Evolutionary conservation across 2,329 filamentous ascomycete species (phyloP).

Genomic region (Graphilbum sp.): DNA sequence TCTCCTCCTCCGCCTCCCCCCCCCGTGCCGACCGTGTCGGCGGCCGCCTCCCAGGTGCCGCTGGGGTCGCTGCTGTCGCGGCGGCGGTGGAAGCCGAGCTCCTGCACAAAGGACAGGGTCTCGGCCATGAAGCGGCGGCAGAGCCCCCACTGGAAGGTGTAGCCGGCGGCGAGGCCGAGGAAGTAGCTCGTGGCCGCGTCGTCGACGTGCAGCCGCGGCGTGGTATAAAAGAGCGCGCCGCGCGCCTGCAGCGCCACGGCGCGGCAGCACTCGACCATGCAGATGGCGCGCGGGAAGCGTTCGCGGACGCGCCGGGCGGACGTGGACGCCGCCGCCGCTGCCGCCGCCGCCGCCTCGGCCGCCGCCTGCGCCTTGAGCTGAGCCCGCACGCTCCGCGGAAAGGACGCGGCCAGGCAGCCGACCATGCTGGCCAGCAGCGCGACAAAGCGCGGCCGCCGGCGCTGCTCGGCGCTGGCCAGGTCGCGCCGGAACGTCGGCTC

Average conservation of each 20-base stretch:
- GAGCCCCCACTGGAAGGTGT: constrained; percentile 51
- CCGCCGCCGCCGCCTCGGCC: neutral
- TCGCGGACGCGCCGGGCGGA: no score
- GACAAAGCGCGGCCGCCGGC: constrained; percentile 49
- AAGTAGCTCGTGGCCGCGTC: constrained; percentile 62
- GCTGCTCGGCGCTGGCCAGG: constrained; percentile 50
- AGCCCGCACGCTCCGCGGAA: constrained; percentile 52
- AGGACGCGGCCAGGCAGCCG: constrained; percentile 55
- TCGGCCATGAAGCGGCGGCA: constrained; percentile 59
- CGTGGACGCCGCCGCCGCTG: no score
- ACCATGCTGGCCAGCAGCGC: constrained; percentile 62
- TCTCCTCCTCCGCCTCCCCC: no score
- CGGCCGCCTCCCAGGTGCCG: neutral
- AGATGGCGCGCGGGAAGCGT: constrained; percentile 52
- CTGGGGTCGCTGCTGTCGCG: constrained; percentile 2
- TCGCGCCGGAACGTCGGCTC: constrained; percentile 60
- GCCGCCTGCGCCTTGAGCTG: constrained; percentile 20
- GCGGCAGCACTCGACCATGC: constrained; percentile 55
- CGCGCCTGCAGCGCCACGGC: constrained; percentile 52
- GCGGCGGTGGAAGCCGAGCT: constrained; percentile 45
- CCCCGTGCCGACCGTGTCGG: no score
- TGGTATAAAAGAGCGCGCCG: constrained; percentile 33
- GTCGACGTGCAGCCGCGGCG: constrained; percentile 30
- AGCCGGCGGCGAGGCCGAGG: constrained; percentile 47
- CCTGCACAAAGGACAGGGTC: constrained; percentile 50